These are phyloP conservation scores for Candida vaughaniae DNA, from an alignment of 805 yeast species.

Conservation along the genomic window DNA sequence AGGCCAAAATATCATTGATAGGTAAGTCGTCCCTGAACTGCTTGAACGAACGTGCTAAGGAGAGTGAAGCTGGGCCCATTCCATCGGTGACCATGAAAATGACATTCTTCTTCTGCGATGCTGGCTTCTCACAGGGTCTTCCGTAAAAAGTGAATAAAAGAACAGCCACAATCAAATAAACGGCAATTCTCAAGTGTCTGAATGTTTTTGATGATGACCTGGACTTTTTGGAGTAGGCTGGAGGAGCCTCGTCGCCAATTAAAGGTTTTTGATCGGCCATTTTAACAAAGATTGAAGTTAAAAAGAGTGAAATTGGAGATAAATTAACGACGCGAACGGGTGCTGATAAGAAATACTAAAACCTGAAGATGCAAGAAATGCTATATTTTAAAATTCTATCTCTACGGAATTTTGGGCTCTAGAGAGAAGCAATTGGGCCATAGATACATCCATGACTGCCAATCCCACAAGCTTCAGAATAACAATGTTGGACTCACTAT, in stretches of 20 bases:
- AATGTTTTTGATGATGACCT: no score
- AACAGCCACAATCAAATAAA: no score
- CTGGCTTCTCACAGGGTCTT: not conserved
- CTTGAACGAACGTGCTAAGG: conserved; percentile 71
- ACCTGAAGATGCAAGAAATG: no score
- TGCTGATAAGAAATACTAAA: no score
- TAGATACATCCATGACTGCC: conserved; percentile 61
- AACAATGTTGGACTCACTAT: conserved; percentile 27
- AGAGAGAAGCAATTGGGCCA: conserved; percentile 43
- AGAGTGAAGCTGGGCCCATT: conserved; percentile 86
- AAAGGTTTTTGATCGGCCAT: conserved; percentile 5
- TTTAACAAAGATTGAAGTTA: no score
- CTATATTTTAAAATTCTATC: not conserved
- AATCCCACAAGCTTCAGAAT: conserved; percentile 60
- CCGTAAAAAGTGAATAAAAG: no score
- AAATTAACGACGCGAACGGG: no score
- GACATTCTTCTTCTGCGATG: conserved; percentile 58
- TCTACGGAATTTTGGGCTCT: no score
- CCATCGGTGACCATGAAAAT: conserved; percentile 91
- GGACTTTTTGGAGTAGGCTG: no score
- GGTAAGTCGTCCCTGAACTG: conserved; percentile 57
- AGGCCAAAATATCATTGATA: conserved; percentile 52
- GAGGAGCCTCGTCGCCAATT: conserved; percentile 2
- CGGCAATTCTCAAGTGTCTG: conserved; percentile 2
- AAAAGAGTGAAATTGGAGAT: no score